Base-by-base conservation (phyloP, 75 land plant genomes). In the Chamaecyparis obtusa region DNA sequence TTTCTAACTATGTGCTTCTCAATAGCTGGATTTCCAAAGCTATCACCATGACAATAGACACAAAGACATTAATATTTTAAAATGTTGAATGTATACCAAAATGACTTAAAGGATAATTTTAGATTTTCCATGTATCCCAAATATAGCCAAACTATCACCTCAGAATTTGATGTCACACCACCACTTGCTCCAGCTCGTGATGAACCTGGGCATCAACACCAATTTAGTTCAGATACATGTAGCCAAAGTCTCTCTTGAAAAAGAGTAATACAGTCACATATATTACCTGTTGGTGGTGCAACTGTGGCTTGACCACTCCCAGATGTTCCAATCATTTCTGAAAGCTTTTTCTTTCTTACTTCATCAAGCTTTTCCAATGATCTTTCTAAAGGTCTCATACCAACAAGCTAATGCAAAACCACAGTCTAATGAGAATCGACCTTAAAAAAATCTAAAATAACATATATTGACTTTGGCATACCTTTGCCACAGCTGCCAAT, bases 321-420 rank as follows among this genome's bases (percentile, higher is more conserved):
- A 85, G 93, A 78, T 71, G 89, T 85, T 32, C 94, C 95, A 92
- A 97, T 97, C 97, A 98, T 91, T 86, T 98, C 99, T 57, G 97
- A 94, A 2, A 98, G 94, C 86, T 96, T 98, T 86, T 98, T 98
- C 87, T 88, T 95, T 69, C 99, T 90, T 33, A 98, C 97, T 33
- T 98, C 99, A 91, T 98, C 99, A 84, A 98, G 93, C 90, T 98
- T 98, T 89, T 98, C 99, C 35, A 98, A 85, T 33, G 99, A 96
- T 90, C 93, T 94, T 91, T 97, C 99, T 55, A 98, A 89, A 21
- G 97, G 96, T 85, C 92, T 92, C 99, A 98, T 97, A n/a, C 99
- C 99, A 74, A 98, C 99, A 84, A 91, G 86, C 99, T 97, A 87
- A 79, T 17, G 87, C 11, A 84, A 48, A 19, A 83, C 39, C 55